Evolutionary conservation across 2,329 filamentous ascomycete genomes (phyloP).

Genomic region (Phaeosphaeriaceae sp.): DNA sequence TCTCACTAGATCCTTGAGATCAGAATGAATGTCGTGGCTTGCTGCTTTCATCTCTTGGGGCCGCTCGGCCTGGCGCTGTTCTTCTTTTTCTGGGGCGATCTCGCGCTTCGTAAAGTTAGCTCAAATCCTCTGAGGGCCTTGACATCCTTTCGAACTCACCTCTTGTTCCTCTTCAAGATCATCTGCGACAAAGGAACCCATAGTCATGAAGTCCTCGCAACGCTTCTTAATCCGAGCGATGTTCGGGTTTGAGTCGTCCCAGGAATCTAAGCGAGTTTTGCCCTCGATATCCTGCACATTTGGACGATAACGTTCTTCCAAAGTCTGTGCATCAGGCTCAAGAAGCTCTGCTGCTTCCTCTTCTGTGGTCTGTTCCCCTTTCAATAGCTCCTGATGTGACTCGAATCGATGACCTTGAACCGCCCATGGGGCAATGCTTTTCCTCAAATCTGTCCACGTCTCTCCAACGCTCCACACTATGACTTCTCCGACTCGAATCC

Average conservation of each 20-base stretch:
- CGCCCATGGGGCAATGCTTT: conserved; percentile 66
- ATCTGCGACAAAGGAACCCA: conserved; percentile 38
- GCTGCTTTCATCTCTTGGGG: conserved; percentile 52
- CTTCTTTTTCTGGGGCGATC: conserved; percentile 68
- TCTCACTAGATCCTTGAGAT: conserved; percentile 52
- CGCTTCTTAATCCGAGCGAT: conserved; percentile 25
- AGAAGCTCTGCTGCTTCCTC: conserved; percentile 55
- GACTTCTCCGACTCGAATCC: conserved; percentile 62
- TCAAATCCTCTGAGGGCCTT: too few relatives aligned
- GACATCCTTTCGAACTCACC: too few relatives aligned
- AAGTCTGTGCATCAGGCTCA: conserved; percentile 61
- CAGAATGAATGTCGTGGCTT: conserved; percentile 52
- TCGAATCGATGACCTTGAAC: conserved; percentile 63
- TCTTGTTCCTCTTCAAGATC: conserved; percentile 71
- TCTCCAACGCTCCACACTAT: conserved; percentile 66
- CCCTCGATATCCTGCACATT: background rate
- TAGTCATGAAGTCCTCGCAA: conserved; percentile 34
- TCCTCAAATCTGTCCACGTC: conserved; percentile 59
- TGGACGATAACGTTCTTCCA: conserved; percentile 62
- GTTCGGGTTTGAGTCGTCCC: conserved; percentile 23
- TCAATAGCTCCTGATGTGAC: conserved; percentile 51
- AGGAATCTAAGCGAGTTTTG: conserved; percentile 2
- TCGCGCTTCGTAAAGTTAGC: too few relatives aligned
- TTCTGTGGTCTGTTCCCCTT: conserved; percentile 20
- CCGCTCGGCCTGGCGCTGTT: conserved; percentile 63